A percentile compares a stretch with the other conserved stretches of the same genome.
Evolutionary conservation across 208 protist genomes (phyloP).

Genomic region (Leishmania amazonensis): DNA sequence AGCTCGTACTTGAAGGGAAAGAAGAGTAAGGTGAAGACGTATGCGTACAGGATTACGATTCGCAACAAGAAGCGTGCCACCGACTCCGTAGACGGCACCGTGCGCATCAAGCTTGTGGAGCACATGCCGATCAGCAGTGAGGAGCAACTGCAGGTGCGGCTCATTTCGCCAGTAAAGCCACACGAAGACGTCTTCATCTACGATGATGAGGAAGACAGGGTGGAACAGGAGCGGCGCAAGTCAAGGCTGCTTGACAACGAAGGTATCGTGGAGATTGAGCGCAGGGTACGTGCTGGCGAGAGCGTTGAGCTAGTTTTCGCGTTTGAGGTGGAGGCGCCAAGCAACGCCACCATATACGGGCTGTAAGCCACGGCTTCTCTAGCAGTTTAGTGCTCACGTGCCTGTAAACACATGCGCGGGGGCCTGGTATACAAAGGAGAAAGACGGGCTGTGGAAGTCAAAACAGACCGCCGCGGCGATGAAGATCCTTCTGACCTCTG

Average conservation of each 20-base stretch:
- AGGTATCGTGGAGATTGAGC: conserved; percentile 33
- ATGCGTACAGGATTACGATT: conserved; percentile 26
- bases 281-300: conserved; percentile 20
- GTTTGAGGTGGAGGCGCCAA: conserved; percentile 32
- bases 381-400: neutral
- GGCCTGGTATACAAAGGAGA: neutral
- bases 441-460: neutral
- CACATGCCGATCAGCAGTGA: conserved; percentile 33
- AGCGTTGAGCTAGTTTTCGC: conserved; percentile 25
- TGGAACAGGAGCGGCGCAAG: conserved; percentile 27
- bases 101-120: conserved; percentile 28
- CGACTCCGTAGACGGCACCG: conserved; percentile 6
- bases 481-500: neutral
- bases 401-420: neutral
- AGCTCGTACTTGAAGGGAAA: conserved; percentile 25
- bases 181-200: conserved; percentile 32
- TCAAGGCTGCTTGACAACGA: conserved; percentile 23
- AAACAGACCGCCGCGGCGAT: neutral
- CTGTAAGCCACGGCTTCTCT: neutral
- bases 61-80: conserved; percentile 30
- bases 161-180: conserved; percentile 24
- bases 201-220: conserved; percentile 25
- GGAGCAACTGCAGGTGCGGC: conserved; percentile 34
- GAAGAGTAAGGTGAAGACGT: conserved; percentile 21
- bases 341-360: conserved; percentile 24